These are phyloP conservation scores for Aureobasidium sp. DNA, from an alignment of 2,329 filamentous ascomycete genomes.

Conservation along the genomic window DNA sequence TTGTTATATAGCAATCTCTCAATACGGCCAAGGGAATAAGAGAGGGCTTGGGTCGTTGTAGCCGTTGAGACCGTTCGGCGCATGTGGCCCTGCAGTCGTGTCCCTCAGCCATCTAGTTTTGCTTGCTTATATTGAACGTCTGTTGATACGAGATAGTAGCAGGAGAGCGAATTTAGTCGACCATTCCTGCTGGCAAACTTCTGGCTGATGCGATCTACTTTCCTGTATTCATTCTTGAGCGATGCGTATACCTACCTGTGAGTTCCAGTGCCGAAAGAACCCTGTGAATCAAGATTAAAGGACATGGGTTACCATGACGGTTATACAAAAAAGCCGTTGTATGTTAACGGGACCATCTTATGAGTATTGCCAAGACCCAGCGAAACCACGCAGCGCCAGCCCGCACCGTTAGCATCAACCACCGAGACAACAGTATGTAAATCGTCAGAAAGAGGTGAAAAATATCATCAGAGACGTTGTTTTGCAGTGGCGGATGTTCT, in stretches of 20 bases:
- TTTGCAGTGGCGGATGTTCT: background rate
- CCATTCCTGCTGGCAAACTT: background rate
- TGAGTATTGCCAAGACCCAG: slow-evolving; percentile 10
- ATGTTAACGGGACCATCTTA: slow-evolving; percentile 6
- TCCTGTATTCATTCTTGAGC: background rate
- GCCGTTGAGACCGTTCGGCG: slow-evolving; percentile 11
- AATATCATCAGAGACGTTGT: slow-evolving; percentile 6
- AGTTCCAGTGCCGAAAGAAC: background rate
- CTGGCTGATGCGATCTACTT: background rate
- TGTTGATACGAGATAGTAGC: background rate
- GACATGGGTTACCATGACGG: background rate
- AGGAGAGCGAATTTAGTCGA: background rate
- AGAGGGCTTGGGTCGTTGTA: slow-evolving; percentile 12
- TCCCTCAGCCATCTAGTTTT: slow-evolving; percentile 2
- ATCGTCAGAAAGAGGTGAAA: background rate
- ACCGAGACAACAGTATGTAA: slow-evolving; percentile 7
- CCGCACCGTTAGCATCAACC: slow-evolving; percentile 4
- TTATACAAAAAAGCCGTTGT: slow-evolving; percentile 14
- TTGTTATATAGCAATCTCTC: slow-evolving; percentile 14
- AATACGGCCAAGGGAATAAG: background rate
- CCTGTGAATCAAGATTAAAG: slow-evolving; percentile 1
- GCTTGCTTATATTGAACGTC: slow-evolving; percentile 1
- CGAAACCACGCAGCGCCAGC: slow-evolving; percentile 7
- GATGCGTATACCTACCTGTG: background rate
- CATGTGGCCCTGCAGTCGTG: slow-evolving; percentile 4